Percentiles rank a stretch among this genome's conserved stretches.
phyloP scores from a whole-genome alignment of 441 rosid genomes.

The Populus tomentosa region DNA sequence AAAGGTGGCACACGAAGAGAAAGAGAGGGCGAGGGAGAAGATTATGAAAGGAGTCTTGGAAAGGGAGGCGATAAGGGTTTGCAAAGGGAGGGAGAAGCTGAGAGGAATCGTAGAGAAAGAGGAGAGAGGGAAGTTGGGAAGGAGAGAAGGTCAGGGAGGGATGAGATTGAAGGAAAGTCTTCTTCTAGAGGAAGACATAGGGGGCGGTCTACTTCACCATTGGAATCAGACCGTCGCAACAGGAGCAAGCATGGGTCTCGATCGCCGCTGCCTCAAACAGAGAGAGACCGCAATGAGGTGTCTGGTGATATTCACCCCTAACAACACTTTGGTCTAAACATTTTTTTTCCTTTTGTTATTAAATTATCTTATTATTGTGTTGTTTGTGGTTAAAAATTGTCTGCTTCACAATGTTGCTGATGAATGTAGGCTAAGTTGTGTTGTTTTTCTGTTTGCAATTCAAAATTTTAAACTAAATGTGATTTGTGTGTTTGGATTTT shows the following conservation, averaged over 20 bases:
- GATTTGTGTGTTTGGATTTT: no score
- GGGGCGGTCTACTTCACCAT: conserved; percentile 59
- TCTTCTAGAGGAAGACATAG: conserved; percentile 39
- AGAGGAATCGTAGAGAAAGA: conserved; percentile 29
- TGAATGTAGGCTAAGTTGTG: neutral
- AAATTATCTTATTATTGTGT: neutral
- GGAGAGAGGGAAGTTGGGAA: conserved; percentile 39
- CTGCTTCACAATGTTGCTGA: neutral
- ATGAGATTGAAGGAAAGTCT: conserved; percentile 45
- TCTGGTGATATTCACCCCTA: conserved; percentile 39
- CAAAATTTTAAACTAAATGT: no score
- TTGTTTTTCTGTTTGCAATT: neutral
- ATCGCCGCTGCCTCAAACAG: conserved; percentile 41
- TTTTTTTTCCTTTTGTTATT: neutral
- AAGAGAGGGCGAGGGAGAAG: conserved; percentile 21
- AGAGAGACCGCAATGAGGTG: conserved; percentile 61
- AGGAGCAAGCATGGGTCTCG: conserved; percentile 47
- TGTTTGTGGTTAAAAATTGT: neutral
- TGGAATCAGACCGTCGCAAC: conserved; percentile 34
- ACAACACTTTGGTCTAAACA: neutral
- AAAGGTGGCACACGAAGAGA: conserved; percentile 23
- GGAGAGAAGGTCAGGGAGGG: conserved; percentile 50
- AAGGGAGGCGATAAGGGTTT: conserved; percentile 10
- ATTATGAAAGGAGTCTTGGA: conserved; percentile 12
- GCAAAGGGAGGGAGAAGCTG: conserved; percentile 26